Conservation (phyloP, 169 alveolate genomes). For the Amoebophrya sp. region DNA sequence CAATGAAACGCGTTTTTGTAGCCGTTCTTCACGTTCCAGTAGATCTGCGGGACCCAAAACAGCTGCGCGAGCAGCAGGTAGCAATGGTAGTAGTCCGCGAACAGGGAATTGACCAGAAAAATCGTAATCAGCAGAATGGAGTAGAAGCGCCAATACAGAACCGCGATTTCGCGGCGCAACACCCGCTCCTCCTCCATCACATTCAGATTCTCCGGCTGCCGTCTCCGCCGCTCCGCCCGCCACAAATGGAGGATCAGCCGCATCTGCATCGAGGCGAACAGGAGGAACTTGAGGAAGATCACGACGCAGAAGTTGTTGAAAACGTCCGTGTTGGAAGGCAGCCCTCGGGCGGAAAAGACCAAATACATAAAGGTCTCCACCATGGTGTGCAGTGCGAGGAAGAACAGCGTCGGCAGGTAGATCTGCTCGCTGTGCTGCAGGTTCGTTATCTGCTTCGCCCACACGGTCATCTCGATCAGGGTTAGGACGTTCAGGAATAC, state of each 20-base stretch:
- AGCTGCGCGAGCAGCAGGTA: background rate
- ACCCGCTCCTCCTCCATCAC: background rate
- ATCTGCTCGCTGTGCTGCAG: background rate
- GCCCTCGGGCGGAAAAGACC: background rate
- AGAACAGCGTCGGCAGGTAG: background rate
- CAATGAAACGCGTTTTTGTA: background rate
- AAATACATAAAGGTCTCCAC: background rate
- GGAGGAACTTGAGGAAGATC: background rate
- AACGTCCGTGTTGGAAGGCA: background rate
- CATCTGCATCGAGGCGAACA: background rate
- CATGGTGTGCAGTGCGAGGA: background rate
- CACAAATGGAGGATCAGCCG: background rate
- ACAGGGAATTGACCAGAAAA: background rate
- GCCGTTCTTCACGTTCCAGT: background rate
- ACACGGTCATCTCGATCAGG: background rate
- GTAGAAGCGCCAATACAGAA: background rate
- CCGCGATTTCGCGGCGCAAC: background rate
- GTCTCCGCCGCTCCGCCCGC: background rate
- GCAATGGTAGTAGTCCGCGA: background rate
- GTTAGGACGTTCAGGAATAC: background rate
- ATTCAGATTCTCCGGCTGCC: background rate
- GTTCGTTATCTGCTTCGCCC: background rate
- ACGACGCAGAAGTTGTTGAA: slow-evolving; percentile 22
- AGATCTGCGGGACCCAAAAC: background rate
- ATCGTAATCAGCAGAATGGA: background rate